Evolutionary conservation across 2,329 filamentous ascomycete genomes (phyloP).

Genomic region (Diplodia scrobiculata): DNA sequence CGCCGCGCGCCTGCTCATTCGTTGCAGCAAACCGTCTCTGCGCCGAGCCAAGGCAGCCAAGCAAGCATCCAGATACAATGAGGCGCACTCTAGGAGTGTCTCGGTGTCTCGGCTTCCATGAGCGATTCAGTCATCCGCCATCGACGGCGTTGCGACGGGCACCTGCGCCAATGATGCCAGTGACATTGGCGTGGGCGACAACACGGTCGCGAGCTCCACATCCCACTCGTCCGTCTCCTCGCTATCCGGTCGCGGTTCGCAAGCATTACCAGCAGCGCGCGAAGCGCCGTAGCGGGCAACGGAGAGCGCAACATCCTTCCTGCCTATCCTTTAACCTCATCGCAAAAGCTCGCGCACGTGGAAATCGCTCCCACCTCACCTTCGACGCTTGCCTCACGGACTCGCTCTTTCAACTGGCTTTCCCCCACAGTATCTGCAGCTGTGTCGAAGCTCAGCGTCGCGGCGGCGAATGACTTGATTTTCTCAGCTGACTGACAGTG

Average conservation of each 20-base stretch:
- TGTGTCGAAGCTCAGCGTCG: background rate
- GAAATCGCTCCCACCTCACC: background rate
- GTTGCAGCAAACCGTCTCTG: background rate
- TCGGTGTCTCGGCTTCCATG: background rate
- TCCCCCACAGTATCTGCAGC: background rate
- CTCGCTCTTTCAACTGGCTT: background rate
- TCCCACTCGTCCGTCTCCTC: background rate
- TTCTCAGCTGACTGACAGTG: background rate
- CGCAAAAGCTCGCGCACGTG: background rate
- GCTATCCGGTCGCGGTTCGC: background rate
- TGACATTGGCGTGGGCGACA: background rate
- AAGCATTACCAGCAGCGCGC: background rate
- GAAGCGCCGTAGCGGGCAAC: background rate
- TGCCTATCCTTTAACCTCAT: background rate
- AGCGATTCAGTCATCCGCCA: background rate
- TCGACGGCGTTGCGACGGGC: background rate
- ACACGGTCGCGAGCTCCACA: background rate
- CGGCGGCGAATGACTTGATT: background rate
- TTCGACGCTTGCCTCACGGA: background rate
- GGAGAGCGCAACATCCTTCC: background rate
- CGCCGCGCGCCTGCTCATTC: background rate
- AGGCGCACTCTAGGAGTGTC: background rate
- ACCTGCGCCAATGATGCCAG: background rate
- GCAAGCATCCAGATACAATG: background rate
- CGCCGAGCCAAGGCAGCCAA: no score